Percentiles rank a stretch among this genome's conserved stretches.
Evolutionary conservation across 2,329 filamentous ascomycete species (phyloP).

Genomic region (Aspergillus sp.): DNA sequence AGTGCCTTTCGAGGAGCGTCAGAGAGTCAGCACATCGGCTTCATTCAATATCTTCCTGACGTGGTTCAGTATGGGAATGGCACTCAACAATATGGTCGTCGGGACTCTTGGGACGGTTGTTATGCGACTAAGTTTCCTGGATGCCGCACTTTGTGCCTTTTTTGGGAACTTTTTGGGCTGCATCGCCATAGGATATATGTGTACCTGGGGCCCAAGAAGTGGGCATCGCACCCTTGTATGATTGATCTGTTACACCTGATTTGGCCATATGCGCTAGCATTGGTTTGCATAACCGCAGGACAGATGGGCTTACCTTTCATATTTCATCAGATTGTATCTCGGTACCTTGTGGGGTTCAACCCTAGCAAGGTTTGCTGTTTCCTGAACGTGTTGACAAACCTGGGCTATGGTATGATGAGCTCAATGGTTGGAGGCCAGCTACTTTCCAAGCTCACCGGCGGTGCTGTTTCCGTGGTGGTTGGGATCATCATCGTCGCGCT

Average conservation of each 20-base stretch:
- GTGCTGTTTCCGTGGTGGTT: conserved; percentile 43
- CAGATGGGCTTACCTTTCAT: conserved; percentile 17
- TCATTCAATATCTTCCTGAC: conserved; percentile 40
- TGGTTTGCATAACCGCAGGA: neutral
- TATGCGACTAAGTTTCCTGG: conserved; percentile 45
- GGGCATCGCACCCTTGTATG: conserved; percentile 50
- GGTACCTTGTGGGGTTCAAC: conserved; percentile 51
- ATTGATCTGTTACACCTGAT: neutral
- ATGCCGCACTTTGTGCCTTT: conserved; percentile 44
- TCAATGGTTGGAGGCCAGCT: conserved; percentile 50
- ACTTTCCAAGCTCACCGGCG: conserved; percentile 47
- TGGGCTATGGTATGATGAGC: conserved; percentile 51
- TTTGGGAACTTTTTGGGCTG: conserved; percentile 43
- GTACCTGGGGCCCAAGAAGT: conserved; percentile 47
- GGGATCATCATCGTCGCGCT: conserved; percentile 45
- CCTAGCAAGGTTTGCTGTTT: conserved; percentile 46
- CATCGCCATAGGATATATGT: conserved; percentile 45
- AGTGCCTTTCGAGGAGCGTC: conserved; percentile 33
- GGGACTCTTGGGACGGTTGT: conserved; percentile 49
- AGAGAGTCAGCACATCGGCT: conserved; percentile 29
- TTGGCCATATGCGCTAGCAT: neutral
- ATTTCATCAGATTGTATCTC: conserved; percentile 40
- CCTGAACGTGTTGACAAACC: conserved; percentile 48
- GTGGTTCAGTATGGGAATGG: conserved; percentile 47
- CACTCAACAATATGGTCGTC: conserved; percentile 47